A percentile compares a stretch with the other conserved stretches of the same genome.
phyloP scores from a whole-genome alignment of 108 stramenopile genomes.

The Nitzschia sp. region DNA sequence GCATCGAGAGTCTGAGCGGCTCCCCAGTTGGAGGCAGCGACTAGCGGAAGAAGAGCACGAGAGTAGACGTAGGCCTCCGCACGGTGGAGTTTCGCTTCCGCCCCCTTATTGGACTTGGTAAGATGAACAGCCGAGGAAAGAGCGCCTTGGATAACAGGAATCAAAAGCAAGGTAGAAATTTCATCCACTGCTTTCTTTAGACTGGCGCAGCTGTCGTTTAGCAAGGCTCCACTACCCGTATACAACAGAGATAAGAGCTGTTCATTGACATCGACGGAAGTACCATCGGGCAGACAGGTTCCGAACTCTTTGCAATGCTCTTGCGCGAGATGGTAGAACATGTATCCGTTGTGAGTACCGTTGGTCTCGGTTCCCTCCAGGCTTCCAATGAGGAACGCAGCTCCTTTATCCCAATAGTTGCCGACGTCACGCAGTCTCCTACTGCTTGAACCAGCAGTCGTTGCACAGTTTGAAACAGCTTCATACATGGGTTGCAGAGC shows the following conservation, averaged over 20 bases:
- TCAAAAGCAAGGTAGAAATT: conserved; percentile 48
- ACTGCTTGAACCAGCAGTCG: neutral
- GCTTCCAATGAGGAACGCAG: conserved; percentile 62
- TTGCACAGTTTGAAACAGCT: conserved; percentile 46
- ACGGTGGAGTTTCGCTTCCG: neutral
- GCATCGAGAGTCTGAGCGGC: conserved; percentile 41
- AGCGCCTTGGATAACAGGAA: conserved; percentile 71
- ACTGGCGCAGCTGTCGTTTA: conserved; percentile 46
- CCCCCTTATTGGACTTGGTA: neutral
- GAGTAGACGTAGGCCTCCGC: conserved; percentile 64
- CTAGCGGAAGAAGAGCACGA: conserved; percentile 60
- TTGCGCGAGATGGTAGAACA: conserved; percentile 59
- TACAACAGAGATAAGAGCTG: conserved; percentile 52
- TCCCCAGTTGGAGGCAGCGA: conserved; percentile 39
- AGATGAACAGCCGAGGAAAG: conserved; percentile 30
- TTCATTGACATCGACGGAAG: conserved; percentile 49
- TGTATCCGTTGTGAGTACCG: conserved; percentile 44
- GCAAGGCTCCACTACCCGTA: conserved; percentile 61
- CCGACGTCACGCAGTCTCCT: neutral
- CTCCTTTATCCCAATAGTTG: conserved; percentile 57
- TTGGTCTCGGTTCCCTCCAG: conserved; percentile 45
- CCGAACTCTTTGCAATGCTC: conserved; percentile 63
- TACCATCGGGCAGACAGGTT: conserved; percentile 42
- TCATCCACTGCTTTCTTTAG: conserved; percentile 45
- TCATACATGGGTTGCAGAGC: conserved; percentile 54